A percentile compares a stretch with the other conserved stretches of the same genome.
Evolutionary conservation across 2,329 filamentous ascomycete species (phyloP).

Genomic region (Endoconidiophora laricicola): DNA sequence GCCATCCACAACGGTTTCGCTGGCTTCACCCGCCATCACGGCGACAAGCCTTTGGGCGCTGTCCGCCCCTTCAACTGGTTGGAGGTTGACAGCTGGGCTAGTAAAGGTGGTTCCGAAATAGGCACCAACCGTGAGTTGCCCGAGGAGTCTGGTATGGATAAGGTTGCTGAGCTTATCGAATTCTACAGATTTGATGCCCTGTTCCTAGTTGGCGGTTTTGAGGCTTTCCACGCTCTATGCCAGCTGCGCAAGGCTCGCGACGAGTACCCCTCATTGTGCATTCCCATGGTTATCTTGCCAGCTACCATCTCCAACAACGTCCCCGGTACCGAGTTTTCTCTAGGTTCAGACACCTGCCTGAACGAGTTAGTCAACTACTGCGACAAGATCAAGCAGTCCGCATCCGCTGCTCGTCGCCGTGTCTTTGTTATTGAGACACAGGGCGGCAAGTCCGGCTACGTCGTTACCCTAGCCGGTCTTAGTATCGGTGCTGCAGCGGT

Average conservation of each 20-base stretch:
- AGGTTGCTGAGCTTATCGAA: slow-evolving; percentile 67
- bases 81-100: slow-evolving; percentile 88
- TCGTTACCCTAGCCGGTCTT: slow-evolving; percentile 78
- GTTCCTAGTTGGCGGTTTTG: slow-evolving; percentile 87
- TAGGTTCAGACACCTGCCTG: slow-evolving; percentile 90
- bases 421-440: slow-evolving; percentile 98
- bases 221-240: slow-evolving; percentile 83
- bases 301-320: slow-evolving; percentile 99
- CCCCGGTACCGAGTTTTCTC: slow-evolving; percentile 88
- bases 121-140: slow-evolving; percentile 92
- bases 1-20: slow-evolving; percentile 96
- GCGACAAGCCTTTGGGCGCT: slow-evolving; percentile 61
- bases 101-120: slow-evolving; percentile 92
- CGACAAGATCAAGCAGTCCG: slow-evolving; percentile 94
- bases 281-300: slow-evolving; percentile 78
- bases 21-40: slow-evolving; percentile 79
- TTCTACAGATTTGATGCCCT: slow-evolving; percentile 80
- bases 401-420: slow-evolving; percentile 77
- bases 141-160: slow-evolving; percentile 65
- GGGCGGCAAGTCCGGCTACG: slow-evolving; percentile 83
- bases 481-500: slow-evolving; percentile 85
- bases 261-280: slow-evolving; percentile 70
- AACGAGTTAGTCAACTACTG: slow-evolving; percentile 92
- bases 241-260: slow-evolving; percentile 69
- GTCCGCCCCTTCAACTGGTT: slow-evolving; percentile 83